Percentiles rank a stretch among this genome's conserved stretches.
Evolutionary conservation across 2,329 filamentous ascomycete genomes (phyloP).

Genomic region (Diaporthe citriasiana): DNA sequence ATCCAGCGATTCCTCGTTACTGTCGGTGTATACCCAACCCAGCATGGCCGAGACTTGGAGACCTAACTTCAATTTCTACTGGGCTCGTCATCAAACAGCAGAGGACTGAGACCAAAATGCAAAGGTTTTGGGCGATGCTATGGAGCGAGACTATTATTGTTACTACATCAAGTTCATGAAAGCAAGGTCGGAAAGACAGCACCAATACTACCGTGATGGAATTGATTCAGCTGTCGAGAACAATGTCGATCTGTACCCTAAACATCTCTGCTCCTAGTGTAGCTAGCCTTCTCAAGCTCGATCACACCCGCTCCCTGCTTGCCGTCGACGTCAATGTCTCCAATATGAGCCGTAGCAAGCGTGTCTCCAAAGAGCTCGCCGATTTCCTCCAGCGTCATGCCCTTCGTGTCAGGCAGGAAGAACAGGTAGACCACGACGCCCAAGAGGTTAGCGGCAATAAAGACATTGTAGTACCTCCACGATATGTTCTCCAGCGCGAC

Average conservation of each 20-base stretch:
- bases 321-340: slow-evolving; percentile 24
- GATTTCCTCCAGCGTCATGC: slow-evolving; percentile 52
- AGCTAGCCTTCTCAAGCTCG: slow-evolving; percentile 6
- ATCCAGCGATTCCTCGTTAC: too few relatives aligned
- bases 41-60: too few relatives aligned
- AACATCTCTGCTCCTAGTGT: neutral
- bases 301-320: slow-evolving; percentile 6
- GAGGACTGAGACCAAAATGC: too few relatives aligned
- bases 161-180: too few relatives aligned
- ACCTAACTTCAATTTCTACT: too few relatives aligned
- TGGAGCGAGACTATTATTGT: too few relatives aligned
- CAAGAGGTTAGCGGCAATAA: slow-evolving; percentile 51
- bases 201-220: neutral
- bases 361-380: slow-evolving; percentile 52
- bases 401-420: slow-evolving; percentile 53
- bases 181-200: too few relatives aligned
- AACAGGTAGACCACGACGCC: slow-evolving; percentile 51
- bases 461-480: slow-evolving; percentile 53
- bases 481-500: slow-evolving; percentile 49
- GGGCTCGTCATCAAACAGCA: too few relatives aligned
- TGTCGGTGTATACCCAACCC: too few relatives aligned
- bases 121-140: too few relatives aligned
- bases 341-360: slow-evolving; percentile 28
- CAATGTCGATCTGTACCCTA: neutral
- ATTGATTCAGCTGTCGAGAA: neutral